Conservation (phyloP, 768 basidiomycete genomes). For the Kwoniella europaea region DNA sequence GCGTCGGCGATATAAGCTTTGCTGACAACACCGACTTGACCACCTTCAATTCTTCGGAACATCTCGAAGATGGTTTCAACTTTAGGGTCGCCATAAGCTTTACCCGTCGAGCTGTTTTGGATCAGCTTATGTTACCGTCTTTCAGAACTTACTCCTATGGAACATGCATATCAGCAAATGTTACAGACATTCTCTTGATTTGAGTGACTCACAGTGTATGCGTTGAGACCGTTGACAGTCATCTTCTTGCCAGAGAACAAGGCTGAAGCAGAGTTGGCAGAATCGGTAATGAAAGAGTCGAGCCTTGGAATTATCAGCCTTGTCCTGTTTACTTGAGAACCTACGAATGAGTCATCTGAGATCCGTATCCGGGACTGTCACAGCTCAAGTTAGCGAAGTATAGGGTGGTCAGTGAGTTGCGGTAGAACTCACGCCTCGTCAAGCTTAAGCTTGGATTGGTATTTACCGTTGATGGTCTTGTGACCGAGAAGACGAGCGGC, state of each 20-base stretch:
- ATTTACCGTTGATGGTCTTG: conserved; percentile 60
- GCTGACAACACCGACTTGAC: conserved; percentile 59
- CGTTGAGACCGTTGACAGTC: conserved; percentile 59
- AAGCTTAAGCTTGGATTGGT: conserved; percentile 48
- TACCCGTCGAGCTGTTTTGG: conserved; percentile 36
- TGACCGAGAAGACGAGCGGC: conserved; percentile 60
- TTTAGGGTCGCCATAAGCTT: conserved; percentile 54
- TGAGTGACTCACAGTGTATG: conserved; percentile 50
- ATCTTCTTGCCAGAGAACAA: conserved; percentile 57
- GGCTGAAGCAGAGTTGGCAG: conserved; percentile 60
- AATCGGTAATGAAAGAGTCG: conserved; percentile 58
- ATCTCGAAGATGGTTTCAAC: conserved; percentile 59
- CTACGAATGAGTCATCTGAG: conserved; percentile 58
- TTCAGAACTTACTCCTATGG: conserved; percentile 1
- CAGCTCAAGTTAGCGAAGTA: conserved; percentile 1
- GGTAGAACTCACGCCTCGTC: conserved; percentile 32
- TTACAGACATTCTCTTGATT: not conserved
- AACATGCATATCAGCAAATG: not conserved
- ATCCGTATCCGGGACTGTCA: conserved; percentile 37
- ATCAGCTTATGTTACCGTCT: not conserved
- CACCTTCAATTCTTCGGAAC: conserved; percentile 51
- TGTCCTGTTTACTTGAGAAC: not conserved
- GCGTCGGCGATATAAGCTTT: conserved; percentile 60
- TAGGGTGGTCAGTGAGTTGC: not conserved
- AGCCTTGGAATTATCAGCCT: conserved; percentile 14